Evolutionary conservation across 2,329 filamentous ascomycete genomes (phyloP).

Genomic region (Lasiodiplodia gonubiensis): DNA sequence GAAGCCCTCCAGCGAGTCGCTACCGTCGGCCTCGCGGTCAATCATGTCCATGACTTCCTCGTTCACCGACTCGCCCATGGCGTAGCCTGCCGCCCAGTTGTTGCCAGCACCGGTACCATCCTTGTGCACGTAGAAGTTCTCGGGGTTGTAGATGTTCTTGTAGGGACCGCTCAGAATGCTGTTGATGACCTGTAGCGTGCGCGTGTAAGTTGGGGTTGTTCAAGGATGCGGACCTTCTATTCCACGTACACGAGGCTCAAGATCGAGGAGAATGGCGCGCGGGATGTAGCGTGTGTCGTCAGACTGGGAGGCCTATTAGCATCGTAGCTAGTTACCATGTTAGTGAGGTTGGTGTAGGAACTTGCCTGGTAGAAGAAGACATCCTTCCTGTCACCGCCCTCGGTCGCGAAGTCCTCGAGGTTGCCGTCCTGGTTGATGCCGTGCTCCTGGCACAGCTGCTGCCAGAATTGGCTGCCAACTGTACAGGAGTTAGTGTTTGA

Average conservation of each 20-base stretch:
- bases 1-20: conserved; percentile 96
- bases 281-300: conserved; percentile 99
- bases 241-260: conserved; percentile 79
- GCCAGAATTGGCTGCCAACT: conserved; percentile 99
- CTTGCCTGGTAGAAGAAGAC: conserved; percentile 91
- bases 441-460: conserved; percentile 96
- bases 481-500: conserved; percentile 27
- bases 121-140: conserved; percentile 98
- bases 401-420: conserved; percentile 95
- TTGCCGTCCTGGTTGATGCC: conserved; percentile 98
- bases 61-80: conserved; percentile 86
- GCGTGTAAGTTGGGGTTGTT: background rate
- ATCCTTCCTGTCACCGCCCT: conserved; percentile 96
- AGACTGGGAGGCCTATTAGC: conserved; percentile 60
- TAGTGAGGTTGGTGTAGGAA: background rate
- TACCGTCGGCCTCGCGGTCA: conserved; percentile 95
- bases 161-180: conserved; percentile 92
- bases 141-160: conserved; percentile 98
- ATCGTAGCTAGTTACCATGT: background rate
- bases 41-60: conserved; percentile 99
- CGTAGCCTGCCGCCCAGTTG: conserved; percentile 97
- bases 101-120: conserved; percentile 93
- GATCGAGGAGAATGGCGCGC: conserved; percentile 89
- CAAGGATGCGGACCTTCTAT: background rate
- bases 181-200: conserved; percentile 72